These are phyloP conservation scores for Dichotomopilus funicola DNA, from an alignment of 2,329 filamentous ascomycete species.

Conservation along the genomic window DNA sequence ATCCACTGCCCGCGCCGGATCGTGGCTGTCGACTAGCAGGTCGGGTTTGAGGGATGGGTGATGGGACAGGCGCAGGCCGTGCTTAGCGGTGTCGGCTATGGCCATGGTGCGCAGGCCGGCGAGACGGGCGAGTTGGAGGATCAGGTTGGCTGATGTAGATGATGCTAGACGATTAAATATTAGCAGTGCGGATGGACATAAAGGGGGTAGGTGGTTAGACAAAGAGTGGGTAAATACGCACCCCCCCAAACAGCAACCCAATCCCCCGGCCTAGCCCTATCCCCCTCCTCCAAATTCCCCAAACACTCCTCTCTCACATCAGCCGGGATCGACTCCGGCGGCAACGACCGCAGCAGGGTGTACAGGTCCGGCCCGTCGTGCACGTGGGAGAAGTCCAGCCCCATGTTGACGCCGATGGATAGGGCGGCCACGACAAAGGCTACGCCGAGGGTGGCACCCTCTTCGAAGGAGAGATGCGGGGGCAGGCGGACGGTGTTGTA, in stretches of 20 bases:
- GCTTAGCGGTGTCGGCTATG: conserved; percentile 60
- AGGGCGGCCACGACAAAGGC: conserved; percentile 65
- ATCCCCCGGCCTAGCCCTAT: conserved; percentile 54
- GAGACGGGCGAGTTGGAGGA: conserved; percentile 61
- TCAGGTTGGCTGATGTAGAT: conserved; percentile 61
- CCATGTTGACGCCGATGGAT: conserved; percentile 62
- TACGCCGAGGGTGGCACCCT: conserved; percentile 60
- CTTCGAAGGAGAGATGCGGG: conserved; percentile 41
- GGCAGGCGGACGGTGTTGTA: conserved; percentile 62
- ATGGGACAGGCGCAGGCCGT: conserved; percentile 52
- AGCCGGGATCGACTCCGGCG: conserved; percentile 43
- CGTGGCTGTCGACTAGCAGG: conserved; percentile 61
- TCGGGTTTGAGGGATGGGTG: conserved; percentile 44
- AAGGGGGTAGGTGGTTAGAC: not conserved
- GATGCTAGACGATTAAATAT: conserved; percentile 39
- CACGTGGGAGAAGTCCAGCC: conserved; percentile 53
- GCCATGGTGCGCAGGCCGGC: conserved; percentile 59
- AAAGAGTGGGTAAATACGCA: conserved; percentile 22
- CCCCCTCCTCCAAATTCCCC: conserved; percentile 42
- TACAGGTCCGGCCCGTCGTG: conserved; percentile 54
- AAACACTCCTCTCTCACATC: conserved; percentile 61
- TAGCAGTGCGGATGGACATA: not conserved
- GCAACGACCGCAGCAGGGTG: conserved; percentile 40
- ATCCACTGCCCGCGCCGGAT: conserved; percentile 57
- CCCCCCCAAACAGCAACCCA: conserved; percentile 72